Base-by-base conservation (phyloP, 192 early-diverging fungal species). In the Podila epigama region DNA sequence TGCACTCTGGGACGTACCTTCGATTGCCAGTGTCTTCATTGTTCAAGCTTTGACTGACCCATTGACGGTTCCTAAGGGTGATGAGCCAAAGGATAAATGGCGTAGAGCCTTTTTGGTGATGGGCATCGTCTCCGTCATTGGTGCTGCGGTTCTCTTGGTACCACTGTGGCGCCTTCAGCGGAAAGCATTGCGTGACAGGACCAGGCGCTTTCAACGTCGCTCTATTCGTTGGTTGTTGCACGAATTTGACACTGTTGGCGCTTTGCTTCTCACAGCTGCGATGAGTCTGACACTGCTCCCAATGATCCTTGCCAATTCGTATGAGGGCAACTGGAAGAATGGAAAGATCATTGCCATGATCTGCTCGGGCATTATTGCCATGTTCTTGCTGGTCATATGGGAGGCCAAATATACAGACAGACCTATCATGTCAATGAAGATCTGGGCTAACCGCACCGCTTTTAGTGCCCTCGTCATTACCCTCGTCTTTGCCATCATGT, bases 401-500 rank as follows among this genome's bases (percentile, higher is more conserved):
- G 58, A 60, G 58, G 39, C 58, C 35, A 60, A 60, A 13, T 60
- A 28, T 39, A 60, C 58, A 27, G 58, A 60, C 28, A 39, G 58
- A 39, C 58, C 58, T 3, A 60, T 60, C 27, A 60, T 60, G 58
- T 60, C 58, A 27, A 60, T 60, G 58, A 60, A 60, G 39, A 60
- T 60, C 58, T 60, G 58, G 58, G 39, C 25, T 39, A 60, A 60
- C 58, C 58, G 58, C 25, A 60, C 58, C 16, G 58, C 57, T 12
- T 35, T 35, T 22, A 13, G 32, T 4, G 34, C 27, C 27, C 33
- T 34, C 13, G 29, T 33, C 7, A 56, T 33, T 28, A 8, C 10
- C 11, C 15, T 56, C 54, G 54, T 56, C 54, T 7, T 18, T 56
- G 32, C 54, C 28, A 12, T 28, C 33, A 16, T 57, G 55, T 57